Conservation (phyloP, 2,329 filamentous ascomycete species). For the Stenocarpella maydis region DNA sequence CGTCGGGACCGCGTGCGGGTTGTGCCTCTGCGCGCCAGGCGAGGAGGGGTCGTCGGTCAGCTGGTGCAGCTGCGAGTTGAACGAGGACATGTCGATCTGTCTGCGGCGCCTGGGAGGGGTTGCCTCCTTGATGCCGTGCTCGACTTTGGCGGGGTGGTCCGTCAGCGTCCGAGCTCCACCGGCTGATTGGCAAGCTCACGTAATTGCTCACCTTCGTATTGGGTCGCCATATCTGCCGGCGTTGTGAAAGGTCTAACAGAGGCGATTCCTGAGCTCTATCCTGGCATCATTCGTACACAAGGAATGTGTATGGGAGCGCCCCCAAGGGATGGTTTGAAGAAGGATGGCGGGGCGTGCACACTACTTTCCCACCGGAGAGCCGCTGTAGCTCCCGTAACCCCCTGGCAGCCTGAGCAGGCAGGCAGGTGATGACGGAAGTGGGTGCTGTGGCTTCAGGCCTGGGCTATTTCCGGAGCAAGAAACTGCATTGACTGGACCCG, state of each 20-base stretch:
- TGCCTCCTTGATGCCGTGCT: conserved; percentile 66
- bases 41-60: conserved; percentile 48
- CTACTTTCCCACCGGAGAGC: not conserved
- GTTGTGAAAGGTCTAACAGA: not conserved
- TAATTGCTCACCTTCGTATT: conserved; percentile 60
- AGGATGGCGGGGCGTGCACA: not conserved
- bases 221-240: conserved; percentile 57
- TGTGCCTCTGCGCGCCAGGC: conserved; percentile 51
- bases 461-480: too few relatives aligned
- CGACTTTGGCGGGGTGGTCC: conserved; percentile 55
- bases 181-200: not conserved
- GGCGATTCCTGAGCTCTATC: not conserved
- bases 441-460: not conserved
- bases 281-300: not conserved
- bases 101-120: conserved; percentile 54
- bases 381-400: conserved; percentile 14
- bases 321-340: not conserved
- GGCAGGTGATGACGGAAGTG: conserved; percentile 19
- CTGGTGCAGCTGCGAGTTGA: conserved; percentile 65
- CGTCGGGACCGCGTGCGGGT: conserved; percentile 66
- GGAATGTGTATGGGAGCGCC: not conserved
- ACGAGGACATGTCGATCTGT: conserved; percentile 70
- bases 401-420: conserved; percentile 21
- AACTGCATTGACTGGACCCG: not conserved
- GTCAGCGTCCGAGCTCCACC: conserved; percentile 8